Percentiles rank a stretch among this genome's conserved stretches.
Conservation (phyloP, 2,329 filamentous ascomycete genomes). For the Penicillium italicum region DNA sequence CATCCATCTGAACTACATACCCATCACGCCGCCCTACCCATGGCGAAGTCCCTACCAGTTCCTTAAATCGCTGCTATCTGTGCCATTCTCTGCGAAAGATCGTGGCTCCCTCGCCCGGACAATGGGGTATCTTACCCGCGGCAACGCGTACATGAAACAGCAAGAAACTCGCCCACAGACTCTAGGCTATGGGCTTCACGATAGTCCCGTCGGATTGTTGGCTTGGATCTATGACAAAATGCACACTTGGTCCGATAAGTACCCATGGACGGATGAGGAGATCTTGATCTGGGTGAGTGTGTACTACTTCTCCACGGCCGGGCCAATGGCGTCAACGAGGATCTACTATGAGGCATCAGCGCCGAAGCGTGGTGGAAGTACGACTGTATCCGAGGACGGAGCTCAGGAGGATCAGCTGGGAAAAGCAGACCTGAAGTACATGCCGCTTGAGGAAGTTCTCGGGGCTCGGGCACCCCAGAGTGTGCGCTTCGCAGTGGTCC, state of each 20-base stretch:
- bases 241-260: constrained; percentile 69
- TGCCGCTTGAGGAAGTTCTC: constrained; percentile 25
- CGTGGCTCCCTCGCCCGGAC: constrained; percentile 23
- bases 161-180: constrained; percentile 71
- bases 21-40: constrained; percentile 48
- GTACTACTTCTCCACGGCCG: constrained; percentile 68
- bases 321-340: constrained; percentile 62
- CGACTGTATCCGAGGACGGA: background rate
- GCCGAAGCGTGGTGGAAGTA: constrained; percentile 4
- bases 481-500: constrained; percentile 53
- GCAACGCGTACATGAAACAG: constrained; percentile 52
- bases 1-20: constrained; percentile 60
- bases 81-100: constrained; percentile 30
- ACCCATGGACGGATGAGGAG: constrained; percentile 72
- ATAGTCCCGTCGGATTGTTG: constrained; percentile 66
- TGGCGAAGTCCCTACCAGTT: constrained; percentile 56
- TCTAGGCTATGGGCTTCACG: constrained; percentile 63
- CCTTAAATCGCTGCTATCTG: constrained; percentile 25
- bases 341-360: constrained; percentile 68
- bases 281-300: constrained; percentile 70
- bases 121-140: constrained; percentile 23
- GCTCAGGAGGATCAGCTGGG: constrained; percentile 4
- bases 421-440: background rate
- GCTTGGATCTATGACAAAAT: constrained; percentile 82
- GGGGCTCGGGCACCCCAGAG: constrained; percentile 40